Base-by-base conservation (phyloP, 768 basidiomycete genomes). In the Tephrocybe sp. region DNA sequence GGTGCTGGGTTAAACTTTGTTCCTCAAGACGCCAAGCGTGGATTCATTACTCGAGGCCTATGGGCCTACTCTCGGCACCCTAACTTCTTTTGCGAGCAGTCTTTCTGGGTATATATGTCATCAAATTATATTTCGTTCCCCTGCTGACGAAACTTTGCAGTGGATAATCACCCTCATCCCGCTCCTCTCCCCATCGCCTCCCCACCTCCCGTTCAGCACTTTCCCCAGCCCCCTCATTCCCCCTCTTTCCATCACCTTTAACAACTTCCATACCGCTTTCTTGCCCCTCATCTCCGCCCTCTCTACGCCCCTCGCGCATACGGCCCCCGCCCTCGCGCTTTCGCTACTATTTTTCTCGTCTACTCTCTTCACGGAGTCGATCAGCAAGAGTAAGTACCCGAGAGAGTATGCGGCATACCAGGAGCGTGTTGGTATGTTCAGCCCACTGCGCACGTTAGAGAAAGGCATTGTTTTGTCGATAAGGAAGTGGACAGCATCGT, bases 1-100 rank as follows among this genome's bases (percentile, higher is more conserved):
- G 82, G 83, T 7, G 79, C 88, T 3, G 75, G 81, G 21, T 76
- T 90, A n/a, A 53, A 71, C 4, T 89, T 87, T 80, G 83, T 82
- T 1, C 73, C 79, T 17, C 78, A 76, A 17, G 88, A 92, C 66
- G 80, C 76, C 1, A 72, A 84, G 54, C 77, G 94, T 10, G 96
- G 96, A 0, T 98, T 98, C 65, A 70, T 86, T 21, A 92, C 93
- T 0, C 75, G 78, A 17, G 95, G 95, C 3, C 67, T 98, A 6
- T 98, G 90, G 90, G 79, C 82, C 1, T 95, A 85, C 76, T 84
- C 82, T 2, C 75, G 96, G 14, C 96, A 98, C 67, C 94, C 96
- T 30, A 98, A 98, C 67, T 95, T 93, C 65, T 71, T 86, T 1
- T 93, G 90, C 65, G 96, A 98, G 66, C 93, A 95, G 66, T 67